Conservation (phyloP, 2,329 filamentous ascomycete species). For the Botrytis fabae region DNA sequence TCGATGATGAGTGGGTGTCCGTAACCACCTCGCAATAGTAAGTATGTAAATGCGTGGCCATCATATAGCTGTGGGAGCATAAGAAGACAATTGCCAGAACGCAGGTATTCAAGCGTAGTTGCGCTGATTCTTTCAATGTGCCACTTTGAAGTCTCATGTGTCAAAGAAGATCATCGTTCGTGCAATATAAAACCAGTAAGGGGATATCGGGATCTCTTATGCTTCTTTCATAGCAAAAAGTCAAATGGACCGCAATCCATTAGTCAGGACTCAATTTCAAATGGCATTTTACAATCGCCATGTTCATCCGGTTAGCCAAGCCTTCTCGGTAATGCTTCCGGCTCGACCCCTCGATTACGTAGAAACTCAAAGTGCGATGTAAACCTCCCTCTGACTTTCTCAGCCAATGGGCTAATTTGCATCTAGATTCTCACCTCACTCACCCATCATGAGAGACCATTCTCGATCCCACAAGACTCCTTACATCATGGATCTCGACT, state of each 20-base stretch:
- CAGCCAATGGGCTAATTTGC: not conserved
- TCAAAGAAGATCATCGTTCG: not conserved
- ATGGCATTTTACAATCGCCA: conserved; percentile 14
- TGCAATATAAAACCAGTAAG: not conserved
- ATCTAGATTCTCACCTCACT: not conserved
- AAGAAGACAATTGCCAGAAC: not conserved
- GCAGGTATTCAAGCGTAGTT: not conserved
- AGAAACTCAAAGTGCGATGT: not conserved
- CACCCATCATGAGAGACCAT: not conserved
- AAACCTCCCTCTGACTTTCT: not conserved
- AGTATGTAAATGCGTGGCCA: not conserved
- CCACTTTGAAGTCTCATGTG: not conserved
- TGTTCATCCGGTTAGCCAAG: not conserved
- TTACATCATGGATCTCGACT: conserved; percentile 14
- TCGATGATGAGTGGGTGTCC: not conserved
- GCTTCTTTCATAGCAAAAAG: not conserved
- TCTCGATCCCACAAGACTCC: not conserved
- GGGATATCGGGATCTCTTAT: not conserved
- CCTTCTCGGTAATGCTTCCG: conserved; percentile 6
- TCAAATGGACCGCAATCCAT: not conserved
- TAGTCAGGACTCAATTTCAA: not conserved
- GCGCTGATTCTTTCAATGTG: no score
- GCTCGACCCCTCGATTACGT: conserved; percentile 1
- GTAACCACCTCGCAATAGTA: not conserved
- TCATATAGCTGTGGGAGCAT: not conserved